Base-by-base conservation (phyloP, 2,329 filamentous ascomycete species). In the Dactylellina drechsleri region DNA sequence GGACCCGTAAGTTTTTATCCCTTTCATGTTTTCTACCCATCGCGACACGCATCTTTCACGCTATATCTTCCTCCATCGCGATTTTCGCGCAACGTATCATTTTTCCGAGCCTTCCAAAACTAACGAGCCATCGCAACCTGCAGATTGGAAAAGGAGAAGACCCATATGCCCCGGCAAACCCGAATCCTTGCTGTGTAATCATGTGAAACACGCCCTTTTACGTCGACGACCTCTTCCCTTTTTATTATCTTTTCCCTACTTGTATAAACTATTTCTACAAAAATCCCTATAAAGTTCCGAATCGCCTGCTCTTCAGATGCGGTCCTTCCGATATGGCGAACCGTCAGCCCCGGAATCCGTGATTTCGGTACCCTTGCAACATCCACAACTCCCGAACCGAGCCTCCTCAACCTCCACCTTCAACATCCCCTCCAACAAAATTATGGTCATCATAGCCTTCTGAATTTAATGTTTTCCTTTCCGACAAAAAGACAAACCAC, bases 131-230 rank as follows among this genome's bases (percentile, higher is more conserved):
- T 75, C 66, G 28, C 65, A 65, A 50, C 62, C 53, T 67, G 77
- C 72, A 79, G 79, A 92, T 98, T 78, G 92, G 96, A 81, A 94
- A 93, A 86, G 90, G 91, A 83, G 95, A 98, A 82, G 95, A 99
- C 82, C 95, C 95, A n/a, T 99, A 99, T 82, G 93, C 94, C 80
- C 94, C 94, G 79, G 94, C 96, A 85, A 92, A 96, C 85, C 92
- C 88, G 79, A 91, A 89, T 81, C 91, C 93, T 80, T 99, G 95
- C 88, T 99, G 95, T 85, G 87, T 91, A 80, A 89, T 99, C 84
- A 98, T 98, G 94, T 98, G 86, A 85, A 78, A 57, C 76, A 74
- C 71, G 67, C 58, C 59, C 45, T 67, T 67, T 71, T 66, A 66
- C 58, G 57, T 59, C 57, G 62, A 66, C 67, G 57, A 66, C 57